Conservation (phyloP, 306 rosid species). For the Canavalia ensiformis region DNA sequence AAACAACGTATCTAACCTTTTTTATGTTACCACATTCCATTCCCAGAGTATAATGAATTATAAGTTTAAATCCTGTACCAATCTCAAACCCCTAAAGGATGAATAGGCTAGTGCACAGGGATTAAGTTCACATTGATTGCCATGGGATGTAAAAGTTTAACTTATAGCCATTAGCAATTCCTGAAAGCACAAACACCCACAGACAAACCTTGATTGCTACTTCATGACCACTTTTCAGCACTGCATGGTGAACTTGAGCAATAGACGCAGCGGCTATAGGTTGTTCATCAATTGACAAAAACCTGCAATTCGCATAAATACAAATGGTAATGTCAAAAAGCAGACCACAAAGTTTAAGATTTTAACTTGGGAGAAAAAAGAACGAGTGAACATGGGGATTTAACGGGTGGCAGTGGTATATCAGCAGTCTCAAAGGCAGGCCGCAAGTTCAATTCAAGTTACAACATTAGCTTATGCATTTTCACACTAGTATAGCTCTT, state of each 20-base stretch:
- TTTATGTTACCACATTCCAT: constrained; percentile 1
- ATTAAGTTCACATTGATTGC: background rate
- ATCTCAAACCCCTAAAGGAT: background rate
- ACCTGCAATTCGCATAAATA: constrained; percentile 59
- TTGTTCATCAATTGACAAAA: constrained; percentile 79
- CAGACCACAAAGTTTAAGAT: constrained; percentile 2
- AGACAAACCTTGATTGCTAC: constrained; percentile 91
- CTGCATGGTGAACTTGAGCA: constrained; percentile 90
- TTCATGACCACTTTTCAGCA: constrained; percentile 72
- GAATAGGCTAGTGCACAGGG: background rate
- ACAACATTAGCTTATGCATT: constrained; percentile 7
- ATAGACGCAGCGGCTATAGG: constrained; percentile 95
- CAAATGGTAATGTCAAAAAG: background rate
- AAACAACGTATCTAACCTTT: background rate
- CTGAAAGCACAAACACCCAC: constrained; percentile 23
- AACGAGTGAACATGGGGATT: background rate
- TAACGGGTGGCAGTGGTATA: background rate
- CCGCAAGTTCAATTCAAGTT: constrained; percentile 17
- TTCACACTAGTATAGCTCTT: background rate
- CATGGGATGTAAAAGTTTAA: constrained; percentile 20
- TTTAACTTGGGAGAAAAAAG: background rate
- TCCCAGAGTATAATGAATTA: background rate
- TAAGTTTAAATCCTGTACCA: background rate
- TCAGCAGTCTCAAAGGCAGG: constrained; percentile 18
- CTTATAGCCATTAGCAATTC: constrained; percentile 31